Evolutionary conservation across 2,329 filamentous ascomycete species (phyloP).

Genomic region (Pyricularia sp.): DNA sequence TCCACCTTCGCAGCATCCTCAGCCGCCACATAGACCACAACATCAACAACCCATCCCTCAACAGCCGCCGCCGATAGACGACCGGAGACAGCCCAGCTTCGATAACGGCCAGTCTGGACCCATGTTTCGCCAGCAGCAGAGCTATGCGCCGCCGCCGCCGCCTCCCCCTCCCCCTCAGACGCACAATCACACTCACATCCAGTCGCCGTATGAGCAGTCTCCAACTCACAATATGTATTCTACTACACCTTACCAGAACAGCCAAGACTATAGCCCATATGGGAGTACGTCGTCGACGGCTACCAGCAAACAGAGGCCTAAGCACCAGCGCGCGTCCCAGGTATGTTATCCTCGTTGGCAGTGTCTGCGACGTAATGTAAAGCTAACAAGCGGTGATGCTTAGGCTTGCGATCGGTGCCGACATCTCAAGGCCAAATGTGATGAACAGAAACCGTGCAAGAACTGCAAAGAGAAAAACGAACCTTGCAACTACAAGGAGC

Average conservation of each 20-base stretch:
- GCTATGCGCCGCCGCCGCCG: not conserved
- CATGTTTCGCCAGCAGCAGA: conserved; percentile 22
- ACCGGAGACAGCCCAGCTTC: conserved; percentile 43
- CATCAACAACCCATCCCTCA: conserved; percentile 29
- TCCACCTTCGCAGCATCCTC: conserved; percentile 5
- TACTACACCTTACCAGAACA: conserved; percentile 12
- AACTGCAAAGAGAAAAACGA: conserved; percentile 82
- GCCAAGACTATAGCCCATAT: conserved; percentile 23
- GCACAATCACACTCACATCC: not conserved
- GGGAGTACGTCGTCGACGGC: conserved; percentile 23
- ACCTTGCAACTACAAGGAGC: conserved; percentile 81
- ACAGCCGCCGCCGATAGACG: conserved; percentile 33
- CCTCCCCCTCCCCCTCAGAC: not conserved
- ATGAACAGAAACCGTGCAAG: conserved; percentile 75
- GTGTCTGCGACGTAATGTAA: not conserved
- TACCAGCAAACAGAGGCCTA: conserved; percentile 36
- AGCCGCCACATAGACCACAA: conserved; percentile 29
- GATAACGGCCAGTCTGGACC: conserved; percentile 33
- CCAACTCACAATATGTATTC: conserved; percentile 10
- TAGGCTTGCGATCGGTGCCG: conserved; percentile 89
- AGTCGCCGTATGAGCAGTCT: conserved; percentile 18
- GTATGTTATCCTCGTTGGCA: conserved; percentile 23
- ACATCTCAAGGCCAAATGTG: conserved; percentile 82
- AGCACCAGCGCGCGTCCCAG: conserved; percentile 57
- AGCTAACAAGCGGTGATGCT: not conserved